Evolutionary conservation across 1,139 yeast species (phyloP), one percentile per base, ranked within the genome.

Genomic region (Yamadazyma atmosphaerica): DNA sequence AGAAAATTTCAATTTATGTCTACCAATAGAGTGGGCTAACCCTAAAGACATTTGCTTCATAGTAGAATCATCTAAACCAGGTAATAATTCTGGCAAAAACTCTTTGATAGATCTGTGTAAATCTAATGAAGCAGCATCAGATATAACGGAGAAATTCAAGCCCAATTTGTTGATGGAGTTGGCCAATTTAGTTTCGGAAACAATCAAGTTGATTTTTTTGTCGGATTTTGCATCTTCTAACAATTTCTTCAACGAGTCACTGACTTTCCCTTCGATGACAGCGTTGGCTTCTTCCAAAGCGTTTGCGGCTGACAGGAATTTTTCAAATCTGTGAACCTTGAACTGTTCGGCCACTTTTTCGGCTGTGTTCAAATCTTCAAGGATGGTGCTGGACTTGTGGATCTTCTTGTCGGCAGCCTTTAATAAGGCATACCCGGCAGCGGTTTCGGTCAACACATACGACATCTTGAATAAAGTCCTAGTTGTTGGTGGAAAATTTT

Each of bases 391-490:
- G 23, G 95, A 84, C 74, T 90, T 89, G 78, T 90, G 83, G 60
- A 92, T 85, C 79, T 92, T 92, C 77, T 92, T 92, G 76, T 92
- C 98, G 50, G 96, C 83, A 44, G 98, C 96, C 74, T 92, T 92
- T 60, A 92, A 80, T 62, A 92, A 78, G 63, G 98, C 98, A 64
- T 92, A 92, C 62, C 98, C 98, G 41, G 98, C 98, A 50, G 98
- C 87, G 49, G 98, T 92, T 76, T 92, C 98, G 47, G 98, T 86
- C 65, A 92, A 81, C 60, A 92, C 92, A 79, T 80, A 89, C 54
- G 98, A 88, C 97, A 89, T 89, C 6, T 6, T 19, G 22, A 9
- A 19, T 19, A 14, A 13, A 13, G 29, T 19, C 22, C 22, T 19
- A 19, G 29, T 12, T 9, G 5, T 26, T 4, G 31, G 11, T 28